Percentiles rank a stretch among this genome's conserved stretches.
phyloP scores from a whole-genome alignment of 805 yeast genomes.

The Wickerhamomyces canadensis region DNA sequence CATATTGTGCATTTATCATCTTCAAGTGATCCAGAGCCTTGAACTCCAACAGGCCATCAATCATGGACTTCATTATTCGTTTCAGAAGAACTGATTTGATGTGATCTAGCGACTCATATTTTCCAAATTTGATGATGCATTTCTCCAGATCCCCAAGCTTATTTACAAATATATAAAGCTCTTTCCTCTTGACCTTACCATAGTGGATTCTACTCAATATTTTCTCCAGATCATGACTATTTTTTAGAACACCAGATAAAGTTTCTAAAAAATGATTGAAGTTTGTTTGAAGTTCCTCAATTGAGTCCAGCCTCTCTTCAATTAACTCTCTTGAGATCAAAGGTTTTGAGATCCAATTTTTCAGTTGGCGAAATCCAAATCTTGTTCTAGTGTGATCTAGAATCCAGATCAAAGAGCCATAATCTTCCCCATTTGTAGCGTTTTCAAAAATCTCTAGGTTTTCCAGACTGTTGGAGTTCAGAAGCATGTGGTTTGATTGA shows the following conservation, averaged over 20 bases:
- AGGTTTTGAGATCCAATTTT: conserved; percentile 75
- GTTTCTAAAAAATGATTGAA: conserved; percentile 35
- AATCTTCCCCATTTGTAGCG: conserved; percentile 44
- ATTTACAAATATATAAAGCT: conserved; percentile 48
- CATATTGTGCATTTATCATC: conserved; percentile 45
- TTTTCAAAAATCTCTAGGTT: conserved; percentile 74
- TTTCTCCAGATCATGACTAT: conserved; percentile 52
- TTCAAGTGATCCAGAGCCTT: conserved; percentile 31
- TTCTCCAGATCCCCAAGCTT: conserved; percentile 30
- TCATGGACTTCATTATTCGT: conserved; percentile 33
- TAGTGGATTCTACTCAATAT: conserved; percentile 55
- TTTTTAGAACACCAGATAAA: conserved; percentile 28
- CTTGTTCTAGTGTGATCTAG: conserved; percentile 75
- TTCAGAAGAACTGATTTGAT: conserved; percentile 30
- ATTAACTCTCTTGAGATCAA: conserved; percentile 49
- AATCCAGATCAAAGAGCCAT: conserved; percentile 76
- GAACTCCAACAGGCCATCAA: conserved; percentile 26
- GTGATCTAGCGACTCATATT: conserved; percentile 19
- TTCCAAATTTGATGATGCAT: conserved; percentile 24
- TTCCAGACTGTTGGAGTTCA: conserved; percentile 59
- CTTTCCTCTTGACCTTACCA: conserved; percentile 51
- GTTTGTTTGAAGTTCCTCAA: conserved; percentile 39
- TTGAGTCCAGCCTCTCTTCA: conserved; percentile 57
- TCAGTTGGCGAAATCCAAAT: conserved; percentile 65
- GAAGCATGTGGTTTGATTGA: conserved; percentile 41